phyloP scores from a whole-genome alignment of 176 grass and related monocot species.

The Puya raimondii region DNA sequence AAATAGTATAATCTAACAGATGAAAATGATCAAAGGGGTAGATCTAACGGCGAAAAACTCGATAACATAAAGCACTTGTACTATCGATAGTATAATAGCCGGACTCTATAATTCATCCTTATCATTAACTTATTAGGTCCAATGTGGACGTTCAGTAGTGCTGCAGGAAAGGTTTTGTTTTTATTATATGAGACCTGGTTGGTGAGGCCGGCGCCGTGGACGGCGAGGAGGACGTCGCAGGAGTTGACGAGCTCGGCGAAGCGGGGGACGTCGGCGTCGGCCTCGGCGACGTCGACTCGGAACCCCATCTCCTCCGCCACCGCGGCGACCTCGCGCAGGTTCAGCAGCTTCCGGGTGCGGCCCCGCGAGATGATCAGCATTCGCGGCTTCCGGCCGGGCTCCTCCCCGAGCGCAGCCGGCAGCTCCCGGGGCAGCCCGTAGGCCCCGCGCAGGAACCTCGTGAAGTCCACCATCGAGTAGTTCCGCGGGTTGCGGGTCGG shows the following conservation, averaged over 20 bases:
- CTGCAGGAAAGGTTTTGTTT: no score
- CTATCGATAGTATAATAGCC: no score
- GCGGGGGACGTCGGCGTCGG: slow-evolving; percentile 25
- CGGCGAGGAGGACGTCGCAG: slow-evolving; percentile 43
- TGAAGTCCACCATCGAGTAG: slow-evolving; percentile 46
- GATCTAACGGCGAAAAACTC: no score
- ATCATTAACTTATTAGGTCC: no score
- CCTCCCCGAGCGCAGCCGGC: slow-evolving; percentile 33
- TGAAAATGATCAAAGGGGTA: no score
- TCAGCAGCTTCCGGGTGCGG: slow-evolving; percentile 47
- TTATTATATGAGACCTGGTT: slow-evolving; percentile 28
- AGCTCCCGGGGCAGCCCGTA: slow-evolving; percentile 28
- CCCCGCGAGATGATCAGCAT: slow-evolving; percentile 54
- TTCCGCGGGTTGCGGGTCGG: slow-evolving; percentile 38
- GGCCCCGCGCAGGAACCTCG: slow-evolving; percentile 42
- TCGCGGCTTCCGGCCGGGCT: slow-evolving; percentile 30
- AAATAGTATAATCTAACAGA: no score
- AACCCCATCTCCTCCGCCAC: slow-evolving; percentile 35
- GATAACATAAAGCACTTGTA: no score
- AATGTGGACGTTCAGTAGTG: no score
- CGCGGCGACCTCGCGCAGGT: slow-evolving; percentile 20
- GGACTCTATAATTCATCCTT: no score
- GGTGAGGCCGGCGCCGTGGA: slow-evolving; percentile 56
- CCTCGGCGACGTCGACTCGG: slow-evolving; percentile 34
- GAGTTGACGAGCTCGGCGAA: slow-evolving; percentile 52